Percentiles rank a stretch among this genome's conserved stretches.
These are phyloP conservation scores for Telfairia occidentalis DNA, from an alignment of 331 rosid species.

Conservation along the genomic window DNA sequence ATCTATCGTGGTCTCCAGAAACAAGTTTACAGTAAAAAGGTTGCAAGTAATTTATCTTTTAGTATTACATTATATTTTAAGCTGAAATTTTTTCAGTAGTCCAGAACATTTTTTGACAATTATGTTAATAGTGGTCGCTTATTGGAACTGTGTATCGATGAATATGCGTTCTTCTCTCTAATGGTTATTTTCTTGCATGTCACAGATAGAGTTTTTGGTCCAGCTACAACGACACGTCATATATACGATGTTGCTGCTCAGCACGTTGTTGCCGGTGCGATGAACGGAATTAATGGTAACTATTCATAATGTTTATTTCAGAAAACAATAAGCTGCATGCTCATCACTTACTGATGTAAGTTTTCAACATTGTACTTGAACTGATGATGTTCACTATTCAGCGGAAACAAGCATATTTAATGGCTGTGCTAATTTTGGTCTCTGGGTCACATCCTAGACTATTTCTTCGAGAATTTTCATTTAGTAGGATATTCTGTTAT, in stretches of 20 bases:
- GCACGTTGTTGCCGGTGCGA: slow-evolving; percentile 32
- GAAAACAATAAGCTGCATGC: not conserved
- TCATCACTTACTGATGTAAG: not conserved
- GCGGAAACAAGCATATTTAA: not conserved
- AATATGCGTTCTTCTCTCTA: not conserved
- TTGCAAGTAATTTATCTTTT: not conserved
- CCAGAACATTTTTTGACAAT: not conserved
- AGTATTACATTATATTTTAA: not conserved
- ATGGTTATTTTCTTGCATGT: not conserved
- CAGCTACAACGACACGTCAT: slow-evolving; percentile 42
- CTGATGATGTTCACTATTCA: not conserved
- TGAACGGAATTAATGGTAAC: slow-evolving; percentile 40
- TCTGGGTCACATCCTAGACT: not conserved
- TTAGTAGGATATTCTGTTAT: not conserved
- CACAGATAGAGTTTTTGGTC: slow-evolving; percentile 47
- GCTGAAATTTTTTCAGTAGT: not conserved
- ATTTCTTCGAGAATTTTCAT: not conserved
- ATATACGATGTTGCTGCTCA: slow-evolving; percentile 43
- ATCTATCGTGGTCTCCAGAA: not conserved
- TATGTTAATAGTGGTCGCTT: not conserved
- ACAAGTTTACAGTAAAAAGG: not conserved
- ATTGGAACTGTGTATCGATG: not conserved
- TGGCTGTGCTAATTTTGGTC: not conserved
- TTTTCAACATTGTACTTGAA: not conserved
- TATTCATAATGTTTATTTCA: not conserved